phyloP scores from a whole-genome alignment of 2,329 filamentous ascomycete genomes.

The Aspergillus candidus region DNA sequence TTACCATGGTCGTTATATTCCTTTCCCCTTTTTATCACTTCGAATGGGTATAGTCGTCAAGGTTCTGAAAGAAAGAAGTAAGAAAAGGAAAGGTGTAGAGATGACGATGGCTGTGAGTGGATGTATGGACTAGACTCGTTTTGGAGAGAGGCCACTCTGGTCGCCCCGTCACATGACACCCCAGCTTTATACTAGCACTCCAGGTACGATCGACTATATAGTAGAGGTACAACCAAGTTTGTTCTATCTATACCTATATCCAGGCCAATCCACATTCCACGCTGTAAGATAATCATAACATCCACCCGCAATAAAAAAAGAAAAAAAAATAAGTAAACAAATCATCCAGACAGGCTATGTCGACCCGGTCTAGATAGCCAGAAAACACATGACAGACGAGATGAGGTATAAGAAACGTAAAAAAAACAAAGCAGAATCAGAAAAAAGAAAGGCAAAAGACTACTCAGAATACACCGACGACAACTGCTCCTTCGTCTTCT shows the following conservation, averaged over 20 bases:
- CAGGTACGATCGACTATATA: too few relatives aligned
- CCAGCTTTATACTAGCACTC: background rate
- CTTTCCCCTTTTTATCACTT: too few relatives aligned
- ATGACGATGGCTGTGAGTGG: background rate
- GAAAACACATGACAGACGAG: slow-evolving; percentile 9
- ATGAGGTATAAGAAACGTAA: slow-evolving; percentile 2
- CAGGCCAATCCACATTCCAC: background rate
- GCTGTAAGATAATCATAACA: background rate
- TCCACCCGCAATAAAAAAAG: background rate
- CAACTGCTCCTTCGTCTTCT: slow-evolving; percentile 29
- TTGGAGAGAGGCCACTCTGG: slow-evolving; percentile 24
- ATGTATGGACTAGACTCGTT: background rate
- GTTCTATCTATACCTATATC: slow-evolving; percentile 1
- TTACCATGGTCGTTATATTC: slow-evolving; percentile 39
- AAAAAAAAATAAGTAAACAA: background rate
- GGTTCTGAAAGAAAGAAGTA: background rate
- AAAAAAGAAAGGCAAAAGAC: slow-evolving; percentile 6
- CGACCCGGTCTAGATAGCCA: too few relatives aligned
- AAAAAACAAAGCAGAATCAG: slow-evolving; percentile 8
- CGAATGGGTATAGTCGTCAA: too few relatives aligned
- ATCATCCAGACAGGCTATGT: background rate
- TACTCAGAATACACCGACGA: slow-evolving; percentile 11
- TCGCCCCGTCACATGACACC: slow-evolving; percentile 19
- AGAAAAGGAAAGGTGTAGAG: background rate
- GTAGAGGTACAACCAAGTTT: background rate